Percentiles rank a stretch among this genome's conserved stretches.
Evolutionary conservation across 306 rosid genomes (phyloP).

Genomic region (Casuarina equisetifolia): DNA sequence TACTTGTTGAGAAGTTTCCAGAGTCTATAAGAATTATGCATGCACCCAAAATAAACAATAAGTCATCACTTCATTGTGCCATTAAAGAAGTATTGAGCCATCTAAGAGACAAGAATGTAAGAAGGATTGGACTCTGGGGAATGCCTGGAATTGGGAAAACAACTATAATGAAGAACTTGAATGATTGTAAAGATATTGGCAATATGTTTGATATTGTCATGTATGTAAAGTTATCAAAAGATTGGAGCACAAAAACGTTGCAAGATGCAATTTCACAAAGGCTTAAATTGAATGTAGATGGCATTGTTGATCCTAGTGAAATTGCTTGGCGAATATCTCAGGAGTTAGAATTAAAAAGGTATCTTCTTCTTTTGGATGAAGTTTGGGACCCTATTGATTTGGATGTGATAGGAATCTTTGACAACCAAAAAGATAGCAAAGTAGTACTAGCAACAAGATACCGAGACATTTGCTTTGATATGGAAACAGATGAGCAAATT

Average conservation of each 20-base stretch:
- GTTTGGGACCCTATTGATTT: conserved; percentile 6
- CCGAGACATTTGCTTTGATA: background rate
- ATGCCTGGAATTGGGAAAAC: background rate
- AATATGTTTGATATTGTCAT: background rate
- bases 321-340: conserved; percentile 12
- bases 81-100: background rate
- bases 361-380: conserved; percentile 35
- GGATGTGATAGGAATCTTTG: conserved; percentile 15
- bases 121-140: background rate
- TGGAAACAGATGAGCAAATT: background rate
- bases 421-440: conserved; percentile 14
- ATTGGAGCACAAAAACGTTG: background rate
- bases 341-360: conserved; percentile 19
- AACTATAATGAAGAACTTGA: background rate
- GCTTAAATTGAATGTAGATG: background rate
- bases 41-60: background rate
- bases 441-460: conserved; percentile 27
- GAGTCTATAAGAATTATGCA: background rate
- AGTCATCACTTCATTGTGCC: background rate
- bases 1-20: background rate
- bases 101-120: background rate
- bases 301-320: background rate
- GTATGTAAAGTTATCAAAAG: background rate
- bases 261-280: background rate
- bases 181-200: background rate